A percentile compares a stretch with the other conserved stretches of the same genome.
Conservation (phyloP, 2,329 filamentous ascomycete species). For the Penicillium sp. region DNA sequence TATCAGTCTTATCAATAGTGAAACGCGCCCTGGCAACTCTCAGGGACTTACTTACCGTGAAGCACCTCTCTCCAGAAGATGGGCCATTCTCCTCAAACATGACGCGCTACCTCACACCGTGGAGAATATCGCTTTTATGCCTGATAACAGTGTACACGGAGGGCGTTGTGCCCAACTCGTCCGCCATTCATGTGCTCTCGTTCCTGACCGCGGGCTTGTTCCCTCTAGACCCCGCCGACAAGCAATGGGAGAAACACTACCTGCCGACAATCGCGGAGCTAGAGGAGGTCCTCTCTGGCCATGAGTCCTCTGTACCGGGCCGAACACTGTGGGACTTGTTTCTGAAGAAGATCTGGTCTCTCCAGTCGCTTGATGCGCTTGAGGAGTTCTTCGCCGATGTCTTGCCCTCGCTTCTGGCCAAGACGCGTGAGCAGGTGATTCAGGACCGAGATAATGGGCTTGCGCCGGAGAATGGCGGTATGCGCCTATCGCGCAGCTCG, state of each 20-base stretch:
- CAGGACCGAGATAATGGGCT: slow-evolving; percentile 55
- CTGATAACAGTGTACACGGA: slow-evolving; percentile 80
- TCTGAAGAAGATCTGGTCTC: slow-evolving; percentile 74
- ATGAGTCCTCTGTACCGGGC: slow-evolving; percentile 61
- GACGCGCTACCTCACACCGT: slow-evolving; percentile 82
- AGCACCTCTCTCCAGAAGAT: slow-evolving; percentile 7
- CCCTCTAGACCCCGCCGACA: slow-evolving; percentile 36
- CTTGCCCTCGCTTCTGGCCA: slow-evolving; percentile 57
- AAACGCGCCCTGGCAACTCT: slow-evolving; percentile 15
- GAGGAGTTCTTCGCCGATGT: slow-evolving; percentile 67
- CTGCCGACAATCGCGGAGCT: slow-evolving; percentile 46
- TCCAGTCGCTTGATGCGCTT: slow-evolving; percentile 79
- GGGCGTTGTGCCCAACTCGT: slow-evolving; percentile 63
- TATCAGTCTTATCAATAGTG: slow-evolving; percentile 14
- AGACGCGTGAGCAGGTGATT: slow-evolving; percentile 60
- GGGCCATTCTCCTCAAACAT: slow-evolving; percentile 47
- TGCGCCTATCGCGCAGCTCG: slow-evolving; percentile 68
- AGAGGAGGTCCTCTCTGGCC: slow-evolving; percentile 46
- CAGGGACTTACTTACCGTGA: background rate
- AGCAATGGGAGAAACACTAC: slow-evolving; percentile 31
- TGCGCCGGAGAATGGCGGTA: slow-evolving; percentile 49
- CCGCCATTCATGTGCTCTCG: slow-evolving; percentile 72
- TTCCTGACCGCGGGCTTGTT: slow-evolving; percentile 73
- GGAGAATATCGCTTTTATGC: slow-evolving; percentile 77
- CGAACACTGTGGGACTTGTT: slow-evolving; percentile 85